Evolutionary conservation across 106 monocot genomes (phyloP).

Genomic region (Chionographis japonica): DNA sequence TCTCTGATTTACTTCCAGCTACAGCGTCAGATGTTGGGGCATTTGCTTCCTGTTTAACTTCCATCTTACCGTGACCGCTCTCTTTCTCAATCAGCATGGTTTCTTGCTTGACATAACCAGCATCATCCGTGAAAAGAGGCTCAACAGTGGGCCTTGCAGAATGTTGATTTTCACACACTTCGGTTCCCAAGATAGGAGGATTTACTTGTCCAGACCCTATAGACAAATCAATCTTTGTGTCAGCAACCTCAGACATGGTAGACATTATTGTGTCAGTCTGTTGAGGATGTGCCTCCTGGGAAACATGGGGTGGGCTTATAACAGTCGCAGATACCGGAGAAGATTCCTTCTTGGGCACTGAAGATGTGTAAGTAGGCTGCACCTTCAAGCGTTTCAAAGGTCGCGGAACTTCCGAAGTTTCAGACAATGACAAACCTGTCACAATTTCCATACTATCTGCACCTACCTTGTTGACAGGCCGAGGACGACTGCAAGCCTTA

Average conservation of each 20-base stretch:
- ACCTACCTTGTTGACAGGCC: conserved; percentile 15
- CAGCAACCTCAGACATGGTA: conserved; percentile 29
- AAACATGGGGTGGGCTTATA: conserved; percentile 25
- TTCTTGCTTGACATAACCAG: conserved; percentile 45
- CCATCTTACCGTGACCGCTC: conserved; percentile 26
- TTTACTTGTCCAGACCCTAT: conserved; percentile 15
- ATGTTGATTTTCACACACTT: conserved; percentile 21
- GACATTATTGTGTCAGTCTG: conserved; percentile 9
- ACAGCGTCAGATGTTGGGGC: conserved; percentile 33
- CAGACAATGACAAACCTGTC: conserved; percentile 16
- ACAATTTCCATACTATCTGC: conserved; percentile 18
- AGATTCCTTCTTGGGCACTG: conserved; percentile 34
- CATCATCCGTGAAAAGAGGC: conserved; percentile 23
- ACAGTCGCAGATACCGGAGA: conserved; percentile 30
- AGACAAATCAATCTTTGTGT: conserved; percentile 49
- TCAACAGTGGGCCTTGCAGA: conserved; percentile 14
- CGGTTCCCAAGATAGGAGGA: conserved; percentile 12
- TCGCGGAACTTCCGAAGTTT: conserved; percentile 44
- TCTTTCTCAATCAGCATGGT: conserved; percentile 36
- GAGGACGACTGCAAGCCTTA: conserved; percentile 18
- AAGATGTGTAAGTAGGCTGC: conserved; percentile 31
- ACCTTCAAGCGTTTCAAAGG: conserved; percentile 58
- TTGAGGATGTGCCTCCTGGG: conserved; percentile 20
- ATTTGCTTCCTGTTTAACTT: conserved; percentile 52
- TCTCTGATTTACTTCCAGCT: conserved; percentile 77